A percentile compares a stretch with the other conserved stretches of the same genome.
Evolutionary conservation across 768 basidiomycete species (phyloP).

Genomic region (Lactarius trivialis): DNA sequence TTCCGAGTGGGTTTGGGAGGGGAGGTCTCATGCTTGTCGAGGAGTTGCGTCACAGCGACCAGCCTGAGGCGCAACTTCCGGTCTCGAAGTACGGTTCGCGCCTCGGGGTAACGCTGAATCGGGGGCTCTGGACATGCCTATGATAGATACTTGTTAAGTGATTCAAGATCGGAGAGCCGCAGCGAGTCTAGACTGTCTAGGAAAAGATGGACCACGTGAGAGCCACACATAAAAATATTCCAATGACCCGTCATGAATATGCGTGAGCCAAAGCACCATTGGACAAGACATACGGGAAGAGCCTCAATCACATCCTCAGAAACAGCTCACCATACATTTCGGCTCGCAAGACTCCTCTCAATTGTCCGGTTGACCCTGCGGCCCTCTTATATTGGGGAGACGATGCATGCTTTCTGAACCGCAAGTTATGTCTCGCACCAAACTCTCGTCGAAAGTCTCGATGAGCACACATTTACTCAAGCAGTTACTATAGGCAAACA

Average conservation of each 20-base stretch:
- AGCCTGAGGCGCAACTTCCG: slow-evolving; percentile 10
- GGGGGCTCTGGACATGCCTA: not conserved
- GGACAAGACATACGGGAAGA: slow-evolving; percentile 8
- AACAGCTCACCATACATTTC: not conserved
- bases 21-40: not conserved
- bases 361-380: not conserved
- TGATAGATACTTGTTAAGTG: not conserved
- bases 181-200: not conserved
- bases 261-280: not conserved
- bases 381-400: slow-evolving; percentile 19
- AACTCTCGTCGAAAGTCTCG: not conserved
- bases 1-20: not conserved
- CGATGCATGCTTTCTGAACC: slow-evolving; percentile 19
- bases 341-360: not conserved
- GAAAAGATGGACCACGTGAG: not conserved
- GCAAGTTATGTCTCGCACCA: not conserved
- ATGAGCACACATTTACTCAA: not conserved
- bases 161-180: slow-evolving; percentile 4
- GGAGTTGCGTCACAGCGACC: slow-evolving; percentile 1
- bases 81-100: not conserved
- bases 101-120: not conserved
- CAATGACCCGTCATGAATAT: slow-evolving; percentile 1
- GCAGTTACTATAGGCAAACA: slow-evolving; percentile 1
- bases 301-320: not conserved
- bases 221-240: not conserved